Evolutionary conservation across 1,284 basidiomycete species (phyloP), one percentile per base, ranked within the genome.

Genomic region (Ganoderma boninense): DNA sequence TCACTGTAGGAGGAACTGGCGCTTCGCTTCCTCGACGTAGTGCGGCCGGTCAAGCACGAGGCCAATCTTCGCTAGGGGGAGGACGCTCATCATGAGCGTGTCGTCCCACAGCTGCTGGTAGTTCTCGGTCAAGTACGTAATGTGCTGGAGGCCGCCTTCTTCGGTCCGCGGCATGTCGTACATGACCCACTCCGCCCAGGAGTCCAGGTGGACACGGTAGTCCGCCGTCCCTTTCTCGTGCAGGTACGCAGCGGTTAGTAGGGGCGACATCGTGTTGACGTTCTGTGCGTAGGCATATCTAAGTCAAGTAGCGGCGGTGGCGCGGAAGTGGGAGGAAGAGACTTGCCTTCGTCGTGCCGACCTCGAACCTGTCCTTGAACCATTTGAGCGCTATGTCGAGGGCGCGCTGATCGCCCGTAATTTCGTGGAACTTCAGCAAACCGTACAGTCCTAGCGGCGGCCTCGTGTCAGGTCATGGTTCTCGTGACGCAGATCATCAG

Each of bases 131-230:
- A 85, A 78, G 78, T 90, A 90, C 6, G 89, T 90, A 74, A 86
- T 88, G 73, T 92, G 90, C 76, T 90, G 89, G 57, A 90, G 83
- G 4, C 90, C 89, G 8, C 85, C 85, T 77, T 90, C 89, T 65
- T 87, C 82, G 13, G 89, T 89, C 35, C 84, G 80, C 1, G 88
- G 88, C 79, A 90, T 84, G 49, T 86, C 87, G 71, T 89, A 80
- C 87, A 90, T 90, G 35, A 86, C 85, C 88, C 88, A 92, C 74
- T 90, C 89, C 6, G 87, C 89, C 90, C 90, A 92, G 18, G 89
- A 86, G 67, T 89, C 86, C 32, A 90, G 80, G 76, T 88, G 86
- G 1, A 80, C 80, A 29, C 69, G 72, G 77, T 85, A 88, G 69
- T 84, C 78, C 5, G 80, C 83, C 2, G 80, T 77, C 60, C 82